Conservation (phyloP, 495 filamentous ascomycete species). For the Lindgomyces ingoldianus region DNA sequence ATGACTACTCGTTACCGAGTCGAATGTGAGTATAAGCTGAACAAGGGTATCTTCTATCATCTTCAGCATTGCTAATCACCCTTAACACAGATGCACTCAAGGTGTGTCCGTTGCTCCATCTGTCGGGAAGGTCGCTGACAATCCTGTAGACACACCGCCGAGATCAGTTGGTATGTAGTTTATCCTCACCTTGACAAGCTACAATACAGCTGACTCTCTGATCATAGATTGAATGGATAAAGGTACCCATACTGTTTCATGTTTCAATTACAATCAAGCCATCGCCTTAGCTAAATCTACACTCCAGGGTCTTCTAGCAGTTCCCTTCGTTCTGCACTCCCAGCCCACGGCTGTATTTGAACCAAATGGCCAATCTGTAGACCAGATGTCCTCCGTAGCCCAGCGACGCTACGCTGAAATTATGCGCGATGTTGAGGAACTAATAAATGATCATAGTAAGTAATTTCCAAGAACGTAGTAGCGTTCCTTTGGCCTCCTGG, state of each 20-base stretch:
- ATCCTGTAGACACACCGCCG: slow-evolving; percentile 67
- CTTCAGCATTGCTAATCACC: slow-evolving; percentile 19
- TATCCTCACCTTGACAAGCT: neutral
- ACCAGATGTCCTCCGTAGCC: slow-evolving; percentile 63
- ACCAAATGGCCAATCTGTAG: slow-evolving; percentile 58
- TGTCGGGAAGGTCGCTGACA: slow-evolving; percentile 12
- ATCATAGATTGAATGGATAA: slow-evolving; percentile 67
- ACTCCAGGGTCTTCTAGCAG: slow-evolving; percentile 81
- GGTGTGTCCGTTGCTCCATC: slow-evolving; percentile 43
- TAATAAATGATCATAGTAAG: slow-evolving; percentile 91
- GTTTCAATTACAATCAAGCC: neutral
- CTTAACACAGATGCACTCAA: slow-evolving; percentile 72
- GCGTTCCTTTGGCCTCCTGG: neutral
- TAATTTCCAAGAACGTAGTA: neutral
- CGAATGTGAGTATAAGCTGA: slow-evolving; percentile 65
- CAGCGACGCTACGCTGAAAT: slow-evolving; percentile 92
- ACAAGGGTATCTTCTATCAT: neutral
- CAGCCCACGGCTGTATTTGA: slow-evolving; percentile 85
- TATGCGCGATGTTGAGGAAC: slow-evolving; percentile 85
- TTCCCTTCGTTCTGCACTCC: slow-evolving; percentile 95
- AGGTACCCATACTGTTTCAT: slow-evolving; percentile 49
- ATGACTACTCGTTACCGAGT: slow-evolving; percentile 94
- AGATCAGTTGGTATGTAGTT: slow-evolving; percentile 72
- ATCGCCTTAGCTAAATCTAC: neutral
- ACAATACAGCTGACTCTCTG: slow-evolving; percentile 6